Conservation (phyloP, 2,329 filamentous ascomycete genomes). For the Xylariales sp. region DNA sequence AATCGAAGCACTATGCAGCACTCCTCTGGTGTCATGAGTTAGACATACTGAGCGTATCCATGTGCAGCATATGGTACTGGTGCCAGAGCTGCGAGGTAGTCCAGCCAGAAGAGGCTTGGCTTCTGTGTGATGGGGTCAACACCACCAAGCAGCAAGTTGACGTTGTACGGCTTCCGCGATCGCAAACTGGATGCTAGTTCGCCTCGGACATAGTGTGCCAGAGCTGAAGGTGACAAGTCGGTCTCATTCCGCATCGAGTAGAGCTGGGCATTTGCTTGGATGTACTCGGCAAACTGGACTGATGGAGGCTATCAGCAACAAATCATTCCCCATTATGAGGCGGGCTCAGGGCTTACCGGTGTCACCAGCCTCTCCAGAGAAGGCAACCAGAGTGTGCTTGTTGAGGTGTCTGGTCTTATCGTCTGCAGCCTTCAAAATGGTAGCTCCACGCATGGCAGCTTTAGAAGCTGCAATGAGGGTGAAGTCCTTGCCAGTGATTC, state of each 20-base stretch:
- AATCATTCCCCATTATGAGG: background rate
- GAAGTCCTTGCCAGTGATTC: slow-evolving; percentile 99
- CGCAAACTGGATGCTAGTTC: slow-evolving; percentile 89
- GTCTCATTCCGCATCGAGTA: slow-evolving; percentile 98
- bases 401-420: slow-evolving; percentile 95
- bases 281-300: slow-evolving; percentile 99
- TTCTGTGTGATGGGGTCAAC: slow-evolving; percentile 88
- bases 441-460: slow-evolving; percentile 95
- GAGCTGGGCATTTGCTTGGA: slow-evolving; percentile 96
- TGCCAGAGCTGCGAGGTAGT: slow-evolving; percentile 88
- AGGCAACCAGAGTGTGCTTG: slow-evolving; percentile 92
- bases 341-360: slow-evolving; percentile 58
- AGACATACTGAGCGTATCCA: slow-evolving; percentile 97
- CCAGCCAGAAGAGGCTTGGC: slow-evolving; percentile 93
- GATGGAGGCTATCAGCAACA: slow-evolving; percentile 8
- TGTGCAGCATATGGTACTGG: slow-evolving; percentile 93
- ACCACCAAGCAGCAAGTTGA: slow-evolving; percentile 92
- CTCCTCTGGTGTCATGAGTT: no score
- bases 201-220: slow-evolving; percentile 89
- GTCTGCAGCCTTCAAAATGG: slow-evolving; percentile 89
- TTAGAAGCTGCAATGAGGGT: slow-evolving; percentile 97
- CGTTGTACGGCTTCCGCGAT: slow-evolving; percentile 90
- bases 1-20: no score
- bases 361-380: slow-evolving; percentile 92
- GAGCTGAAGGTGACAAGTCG: slow-evolving; percentile 82